A percentile compares a stretch with the other conserved stretches of the same genome.
Conservation (phyloP, 176 grass and related monocot genomes). For the Eleusine coracana region DNA sequence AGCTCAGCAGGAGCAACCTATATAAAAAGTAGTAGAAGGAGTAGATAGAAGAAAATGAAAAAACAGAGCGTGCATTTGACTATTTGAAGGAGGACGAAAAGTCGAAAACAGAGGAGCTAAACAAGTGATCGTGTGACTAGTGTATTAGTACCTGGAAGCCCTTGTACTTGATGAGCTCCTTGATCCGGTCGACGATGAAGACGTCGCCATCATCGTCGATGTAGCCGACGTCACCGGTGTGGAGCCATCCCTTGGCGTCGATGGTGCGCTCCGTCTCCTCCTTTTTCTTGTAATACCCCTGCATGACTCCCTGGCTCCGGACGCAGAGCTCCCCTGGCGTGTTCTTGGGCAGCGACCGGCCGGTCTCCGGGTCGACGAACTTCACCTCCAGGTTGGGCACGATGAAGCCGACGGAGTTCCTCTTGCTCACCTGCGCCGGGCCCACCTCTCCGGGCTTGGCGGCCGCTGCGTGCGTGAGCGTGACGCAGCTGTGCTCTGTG, state of each 20-base stretch:
- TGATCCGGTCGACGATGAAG: conserved; percentile 83
- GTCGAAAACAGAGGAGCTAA: background rate
- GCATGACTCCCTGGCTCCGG: conserved; percentile 85
- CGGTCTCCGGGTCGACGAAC: conserved; percentile 72
- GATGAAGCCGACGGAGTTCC: conserved; percentile 83
- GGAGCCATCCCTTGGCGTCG: conserved; percentile 75
- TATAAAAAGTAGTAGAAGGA: background rate
- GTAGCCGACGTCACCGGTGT: conserved; percentile 88
- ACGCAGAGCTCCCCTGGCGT: conserved; percentile 75
- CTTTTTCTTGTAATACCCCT: conserved; percentile 76
- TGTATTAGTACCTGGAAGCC: conserved; percentile 62
- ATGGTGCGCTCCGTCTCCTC: conserved; percentile 83
- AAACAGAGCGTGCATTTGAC: background rate
- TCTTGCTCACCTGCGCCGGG: conserved; percentile 49
- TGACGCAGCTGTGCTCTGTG: conserved; percentile 94
- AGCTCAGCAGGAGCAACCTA: conserved; percentile 87
- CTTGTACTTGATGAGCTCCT: conserved; percentile 98
- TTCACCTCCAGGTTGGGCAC: conserved; percentile 93
- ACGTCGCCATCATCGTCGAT: conserved; percentile 91
- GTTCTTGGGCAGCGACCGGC: conserved; percentile 71
- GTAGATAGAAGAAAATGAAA: background rate
- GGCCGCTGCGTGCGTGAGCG: conserved; percentile 68
- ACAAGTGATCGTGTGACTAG: too few species aligned
- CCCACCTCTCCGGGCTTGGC: conserved; percentile 33
- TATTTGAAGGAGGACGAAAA: background rate